Percentiles rank a stretch among this genome's conserved stretches.
Conservation (phyloP, 169 alveolate genomes). For the Prorocentrum cordatum region DNA sequence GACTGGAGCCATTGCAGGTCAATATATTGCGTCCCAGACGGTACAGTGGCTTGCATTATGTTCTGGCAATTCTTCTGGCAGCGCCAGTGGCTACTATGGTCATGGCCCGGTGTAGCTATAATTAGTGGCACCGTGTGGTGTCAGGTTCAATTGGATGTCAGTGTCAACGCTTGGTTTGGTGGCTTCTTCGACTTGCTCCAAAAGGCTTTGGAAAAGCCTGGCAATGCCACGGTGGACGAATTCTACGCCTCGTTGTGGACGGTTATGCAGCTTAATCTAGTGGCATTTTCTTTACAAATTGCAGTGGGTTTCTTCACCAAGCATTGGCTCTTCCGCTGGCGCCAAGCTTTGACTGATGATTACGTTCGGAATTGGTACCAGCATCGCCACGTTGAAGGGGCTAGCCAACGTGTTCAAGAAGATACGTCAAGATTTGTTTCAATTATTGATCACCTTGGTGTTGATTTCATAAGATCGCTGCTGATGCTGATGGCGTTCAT, state of each 20-base stretch:
- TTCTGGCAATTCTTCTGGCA: conserved; percentile 9
- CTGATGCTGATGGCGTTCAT: too few relatives aligned
- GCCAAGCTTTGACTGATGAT: conserved; percentile 21
- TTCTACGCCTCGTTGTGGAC: conserved; percentile 19
- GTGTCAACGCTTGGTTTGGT: conserved; percentile 21
- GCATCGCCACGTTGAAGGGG: conserved; percentile 26
- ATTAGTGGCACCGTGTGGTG: conserved; percentile 8
- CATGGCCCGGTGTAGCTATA: conserved; percentile 14
- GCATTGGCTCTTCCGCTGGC: conserved; percentile 59
- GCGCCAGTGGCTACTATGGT: conserved; percentile 14
- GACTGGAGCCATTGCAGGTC: too few relatives aligned
- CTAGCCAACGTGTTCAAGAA: conserved; percentile 43
- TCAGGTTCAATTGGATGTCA: conserved; percentile 25
- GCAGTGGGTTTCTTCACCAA: conserved; percentile 7
- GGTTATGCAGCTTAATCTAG: neutral
- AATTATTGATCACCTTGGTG: too few relatives aligned
- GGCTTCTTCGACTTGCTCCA: conserved; percentile 53
- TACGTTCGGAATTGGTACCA: neutral
- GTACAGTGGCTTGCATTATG: too few relatives aligned
- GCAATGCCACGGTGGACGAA: neutral
- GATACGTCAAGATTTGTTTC: neutral
- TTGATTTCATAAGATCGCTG: too few relatives aligned
- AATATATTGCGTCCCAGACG: too few relatives aligned
- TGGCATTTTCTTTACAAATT: neutral
- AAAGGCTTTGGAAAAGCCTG: conserved; percentile 5